Evolutionary conservation across 805 yeast genomes (phyloP), one percentile per base, ranked within the genome.

Genomic region (Ogataea nonfermentans): DNA sequence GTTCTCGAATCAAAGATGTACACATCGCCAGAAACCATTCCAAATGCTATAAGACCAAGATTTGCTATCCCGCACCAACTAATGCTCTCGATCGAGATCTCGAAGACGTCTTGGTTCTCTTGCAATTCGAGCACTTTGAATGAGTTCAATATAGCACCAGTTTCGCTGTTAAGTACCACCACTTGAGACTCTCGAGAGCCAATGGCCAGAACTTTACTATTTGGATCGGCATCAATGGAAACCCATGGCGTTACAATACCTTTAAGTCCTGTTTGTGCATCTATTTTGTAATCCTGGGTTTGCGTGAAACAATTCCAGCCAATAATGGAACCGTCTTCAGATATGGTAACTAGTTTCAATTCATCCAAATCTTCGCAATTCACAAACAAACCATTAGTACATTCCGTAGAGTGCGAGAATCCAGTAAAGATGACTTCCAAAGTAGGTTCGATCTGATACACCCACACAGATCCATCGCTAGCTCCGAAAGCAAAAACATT

Each of bases 401-500:
- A 81, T 51, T 90, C 93, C 42, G 74, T 63, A 42, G 84, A 79
- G 64, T 91, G 98, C 13, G 82, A 78, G 56, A 82, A 84, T 2
- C 91, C 93, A 32, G 82, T 71, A 82, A 85, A 81, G 25, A 85
- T 64, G 57, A 81, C 84, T 42, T 79, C 87, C 37, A 84, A 63
- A 9, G 75, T 62, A 35, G 83, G 70, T 43, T 76, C 80, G 28
- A 90, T 73, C 55, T 82, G 86, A 59, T 89, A 93, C 19, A 83
- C 87, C 95, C 96, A 91, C 3, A 90, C 95, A 0, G 95, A 83
- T 3, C 99, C 99, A 62, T 90, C 96, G 6, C 72, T 68, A 15
- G 88, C 91, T 46, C 98, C 97, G 57, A 86, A 87, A 10, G 98
- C 97, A 68, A 91, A 87, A 32, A 86, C 74, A 20, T 63, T 62